Percentiles rank a stretch among this genome's conserved stretches.
Evolutionary conservation across 75 land plant genomes (phyloP).

Genomic region (Gnetum montanum): DNA sequence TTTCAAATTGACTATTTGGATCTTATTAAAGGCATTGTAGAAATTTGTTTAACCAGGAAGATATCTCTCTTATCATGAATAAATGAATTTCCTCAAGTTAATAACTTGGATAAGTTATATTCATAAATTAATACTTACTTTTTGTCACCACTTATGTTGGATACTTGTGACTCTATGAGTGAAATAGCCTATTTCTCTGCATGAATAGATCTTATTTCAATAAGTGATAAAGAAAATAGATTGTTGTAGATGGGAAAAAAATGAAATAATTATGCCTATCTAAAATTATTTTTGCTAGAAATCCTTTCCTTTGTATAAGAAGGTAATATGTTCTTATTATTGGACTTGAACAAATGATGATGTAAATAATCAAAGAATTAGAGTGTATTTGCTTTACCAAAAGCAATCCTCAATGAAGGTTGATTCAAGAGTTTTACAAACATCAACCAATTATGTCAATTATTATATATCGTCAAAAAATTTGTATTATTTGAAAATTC

Average conservation of each 20-base stretch:
- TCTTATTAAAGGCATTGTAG: slow-evolving; percentile 2
- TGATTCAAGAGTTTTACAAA: too few species aligned
- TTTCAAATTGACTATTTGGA: slow-evolving; percentile 10
- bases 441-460: too few species aligned
- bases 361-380: too few species aligned
- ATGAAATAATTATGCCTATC: not conserved
- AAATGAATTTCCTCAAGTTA: not conserved
- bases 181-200: not conserved
- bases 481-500: too few species aligned
- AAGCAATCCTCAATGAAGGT: too few species aligned
- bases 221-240: not conserved
- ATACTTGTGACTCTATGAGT: not conserved
- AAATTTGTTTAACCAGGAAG: not conserved
- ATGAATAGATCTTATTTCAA: not conserved
- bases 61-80: not conserved
- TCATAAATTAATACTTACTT: not conserved
- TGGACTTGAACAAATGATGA: too few species aligned
- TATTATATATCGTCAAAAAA: too few species aligned
- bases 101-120: not conserved
- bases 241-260: not conserved
- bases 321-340: too few species aligned
- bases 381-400: too few species aligned
- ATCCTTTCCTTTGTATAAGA: too few species aligned
- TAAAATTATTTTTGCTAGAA: not conserved
- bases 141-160: not conserved